Percentiles rank a stretch among this genome's conserved stretches.
phyloP scores from a whole-genome alignment of 2,329 filamentous ascomycete species.

The Pseudogymnoascus sp. region DNA sequence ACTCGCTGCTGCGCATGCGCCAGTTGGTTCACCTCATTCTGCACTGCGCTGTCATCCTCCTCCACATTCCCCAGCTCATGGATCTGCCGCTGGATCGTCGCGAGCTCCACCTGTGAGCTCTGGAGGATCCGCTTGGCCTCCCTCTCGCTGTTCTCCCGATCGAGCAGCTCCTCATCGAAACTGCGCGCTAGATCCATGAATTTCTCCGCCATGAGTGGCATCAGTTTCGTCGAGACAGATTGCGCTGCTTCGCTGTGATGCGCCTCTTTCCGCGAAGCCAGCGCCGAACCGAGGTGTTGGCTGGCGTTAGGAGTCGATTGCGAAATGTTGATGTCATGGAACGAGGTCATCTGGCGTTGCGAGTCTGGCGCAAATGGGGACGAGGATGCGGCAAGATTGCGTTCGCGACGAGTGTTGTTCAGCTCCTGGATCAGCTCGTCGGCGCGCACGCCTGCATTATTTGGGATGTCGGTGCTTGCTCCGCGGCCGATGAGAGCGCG shows the following conservation, averaged over 20 bases:
- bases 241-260: constrained; percentile 58
- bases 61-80: constrained; percentile 37
- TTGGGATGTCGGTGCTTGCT: constrained; percentile 73
- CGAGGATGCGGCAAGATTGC: constrained; percentile 63
- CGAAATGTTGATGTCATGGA: constrained; percentile 39
- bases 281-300: constrained; percentile 12
- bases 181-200: constrained; percentile 60
- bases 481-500: constrained; percentile 71
- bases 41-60: constrained; percentile 17
- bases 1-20: constrained; percentile 18
- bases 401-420: constrained; percentile 55
- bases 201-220: constrained; percentile 60
- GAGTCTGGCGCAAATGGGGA: constrained; percentile 58
- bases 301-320: constrained; percentile 9
- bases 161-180: constrained; percentile 67
- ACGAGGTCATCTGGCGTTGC: constrained; percentile 43
- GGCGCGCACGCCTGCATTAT: constrained; percentile 71
- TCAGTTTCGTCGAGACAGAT: constrained; percentile 60
- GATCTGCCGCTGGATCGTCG: constrained; percentile 49
- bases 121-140: constrained; percentile 58
- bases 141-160: constrained; percentile 61
- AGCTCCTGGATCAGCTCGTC: constrained; percentile 72
- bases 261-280: constrained; percentile 16
- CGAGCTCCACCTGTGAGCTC: constrained; percentile 60
- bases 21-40: constrained; percentile 18